Evolutionary conservation across 2,329 filamentous ascomycete genomes (phyloP).

Genomic region (Clonostachys rhizophaga): DNA sequence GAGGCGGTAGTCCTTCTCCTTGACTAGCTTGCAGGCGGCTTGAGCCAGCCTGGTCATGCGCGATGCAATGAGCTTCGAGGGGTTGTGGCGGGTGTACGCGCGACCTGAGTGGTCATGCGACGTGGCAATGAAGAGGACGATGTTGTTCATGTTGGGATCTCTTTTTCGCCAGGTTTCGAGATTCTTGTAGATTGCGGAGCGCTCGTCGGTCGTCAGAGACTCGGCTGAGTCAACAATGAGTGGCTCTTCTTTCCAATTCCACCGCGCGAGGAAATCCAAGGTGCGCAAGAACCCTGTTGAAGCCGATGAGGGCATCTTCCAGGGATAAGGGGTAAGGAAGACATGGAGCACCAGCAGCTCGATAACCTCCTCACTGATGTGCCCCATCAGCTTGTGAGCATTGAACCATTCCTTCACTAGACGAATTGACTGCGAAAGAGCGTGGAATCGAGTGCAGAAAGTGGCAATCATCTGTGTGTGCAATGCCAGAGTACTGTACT

Average conservation of each 20-base stretch:
- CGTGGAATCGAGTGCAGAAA: constrained; percentile 73
- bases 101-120: constrained; percentile 73
- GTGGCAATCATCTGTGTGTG: constrained; percentile 80
- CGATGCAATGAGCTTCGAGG: constrained; percentile 77
- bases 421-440: constrained; percentile 77
- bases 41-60: constrained; percentile 79
- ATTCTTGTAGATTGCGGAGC: constrained; percentile 60
- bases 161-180: constrained; percentile 83
- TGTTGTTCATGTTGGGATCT: constrained; percentile 82
- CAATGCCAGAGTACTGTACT: constrained; percentile 67
- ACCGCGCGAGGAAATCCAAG: constrained; percentile 73
- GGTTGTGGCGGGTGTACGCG: constrained; percentile 69
- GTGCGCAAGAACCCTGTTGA: constrained; percentile 79
- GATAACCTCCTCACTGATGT: constrained; percentile 76
- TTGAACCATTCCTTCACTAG: constrained; percentile 88
- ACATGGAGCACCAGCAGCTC: constrained; percentile 76
- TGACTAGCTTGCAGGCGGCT: constrained; percentile 63
- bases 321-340: constrained; percentile 80
- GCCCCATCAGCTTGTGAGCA: constrained; percentile 70
- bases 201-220: constrained; percentile 56
- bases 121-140: constrained; percentile 76
- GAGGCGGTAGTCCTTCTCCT: constrained; percentile 45
- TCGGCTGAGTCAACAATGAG: constrained; percentile 69
- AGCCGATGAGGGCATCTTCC: constrained; percentile 70
- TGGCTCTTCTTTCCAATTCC: constrained; percentile 88